These are phyloP conservation scores for Leccinum solheimii DNA, from an alignment of 1,284 basidiomycete genomes.

Conservation along the genomic window DNA sequence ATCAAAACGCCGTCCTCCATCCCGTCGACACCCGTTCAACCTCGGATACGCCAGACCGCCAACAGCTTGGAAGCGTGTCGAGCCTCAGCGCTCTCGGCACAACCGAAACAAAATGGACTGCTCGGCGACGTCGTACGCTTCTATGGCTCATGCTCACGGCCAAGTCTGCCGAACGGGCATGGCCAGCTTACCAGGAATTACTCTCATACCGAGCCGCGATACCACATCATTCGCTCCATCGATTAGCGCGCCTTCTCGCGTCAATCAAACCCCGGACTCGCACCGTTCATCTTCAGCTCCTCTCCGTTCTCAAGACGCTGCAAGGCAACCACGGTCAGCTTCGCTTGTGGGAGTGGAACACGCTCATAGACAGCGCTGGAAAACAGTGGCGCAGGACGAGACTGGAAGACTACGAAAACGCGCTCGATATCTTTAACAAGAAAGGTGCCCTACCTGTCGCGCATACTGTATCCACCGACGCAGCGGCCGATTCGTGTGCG, in stretches of 20 bases:
- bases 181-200: conserved; percentile 56
- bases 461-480: background rate
- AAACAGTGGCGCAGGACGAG: conserved; percentile 60
- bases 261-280: conserved; percentile 55
- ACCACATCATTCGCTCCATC: conserved; percentile 57
- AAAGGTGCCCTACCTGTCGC: conserved; percentile 43
- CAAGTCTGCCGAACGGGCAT: conserved; percentile 48
- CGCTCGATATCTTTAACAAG: conserved; percentile 62
- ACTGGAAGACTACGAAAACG: conserved; percentile 55
- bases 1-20: conserved; percentile 7
- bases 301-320: conserved; percentile 60
- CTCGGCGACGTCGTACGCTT: conserved; percentile 28
- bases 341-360: conserved; percentile 69
- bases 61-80: background rate
- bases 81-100: background rate
- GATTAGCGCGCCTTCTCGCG: conserved; percentile 56
- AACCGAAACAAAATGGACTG: conserved; percentile 19
- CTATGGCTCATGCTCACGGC: conserved; percentile 37
- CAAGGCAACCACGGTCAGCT: conserved; percentile 52
- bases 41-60: conserved; percentile 9
- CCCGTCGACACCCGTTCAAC: conserved; percentile 6
- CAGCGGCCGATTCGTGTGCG: background rate
- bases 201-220: conserved; percentile 38
- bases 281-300: conserved; percentile 56
- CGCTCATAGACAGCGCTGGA: conserved; percentile 67